Evolutionary conservation across 1,139 yeast genomes (phyloP), one percentile per base, ranked within the genome.

Genomic region (Geotrichum siamense): DNA sequence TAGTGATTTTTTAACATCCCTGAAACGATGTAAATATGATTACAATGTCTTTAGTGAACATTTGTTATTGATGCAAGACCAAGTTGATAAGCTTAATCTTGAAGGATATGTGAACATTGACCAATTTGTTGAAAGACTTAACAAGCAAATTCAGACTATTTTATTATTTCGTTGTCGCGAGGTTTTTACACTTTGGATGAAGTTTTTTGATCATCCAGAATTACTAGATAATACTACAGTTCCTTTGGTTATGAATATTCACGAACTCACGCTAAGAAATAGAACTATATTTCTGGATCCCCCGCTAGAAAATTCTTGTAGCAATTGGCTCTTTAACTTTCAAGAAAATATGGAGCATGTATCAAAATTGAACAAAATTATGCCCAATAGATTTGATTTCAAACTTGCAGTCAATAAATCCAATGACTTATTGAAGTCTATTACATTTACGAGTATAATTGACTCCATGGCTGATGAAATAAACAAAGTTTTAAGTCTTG

Each of bases 271-370:
- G 0, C 63, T 75, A 17, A 67, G 64, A 37, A 72, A 74, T 46
- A 74, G 72, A 38, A 54, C 63, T 0, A 68, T 82, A 39, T 49
- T 56, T 0, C 58, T 78, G 3, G 49, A 58, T 0, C 78, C 78
- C 0, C 62, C 72, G 0, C 48, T 74, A 0, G 72, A 70, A 39
- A 41, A 47, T 2, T 56, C 72, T 0, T 63, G 68, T 20, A 55
- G 55, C 3, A 16, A 41, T 1, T 62, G 69, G 59, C 54, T 64
- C 13, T 31, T 39, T 1, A 49, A 51, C 17, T 50, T 71, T 16
- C 69, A 66, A 31, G 53, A 53, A 0, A 53, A 58, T 22, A 49
- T 65, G 0, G 43, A 48, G 5, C 31, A 44, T 32, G 45, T 45
- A 15, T 47, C 42, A 10, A 41, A 40, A 20, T 41, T 47, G 17